Base-by-base conservation (phyloP, 768 basidiomycete genomes). In the Calocybe gangraenosa region DNA sequence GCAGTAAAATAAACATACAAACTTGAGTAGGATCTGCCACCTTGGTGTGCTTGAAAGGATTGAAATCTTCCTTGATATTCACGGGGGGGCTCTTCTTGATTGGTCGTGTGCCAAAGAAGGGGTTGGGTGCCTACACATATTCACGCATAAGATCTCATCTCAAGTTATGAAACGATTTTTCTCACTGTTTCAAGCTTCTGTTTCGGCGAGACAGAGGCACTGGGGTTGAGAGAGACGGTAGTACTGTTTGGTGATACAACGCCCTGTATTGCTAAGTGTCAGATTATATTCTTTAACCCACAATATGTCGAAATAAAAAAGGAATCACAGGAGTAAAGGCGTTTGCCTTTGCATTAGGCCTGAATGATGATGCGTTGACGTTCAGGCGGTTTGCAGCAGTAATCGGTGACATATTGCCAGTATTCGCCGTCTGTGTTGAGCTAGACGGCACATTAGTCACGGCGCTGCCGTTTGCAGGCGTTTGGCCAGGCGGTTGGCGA, bases 41-140 rank as follows among this genome's bases (percentile, higher is more conserved):
- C 62, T 90, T 90, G 59, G 79, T 78, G 57, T 85, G 80, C 67
- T 90, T 91, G 79, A 95, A 96, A 13, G 95, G 93, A 63, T 94
- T 96, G 62, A 99, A 99, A 60, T 97, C 95, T 55, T 96, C 92
- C 68, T 95, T 91, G 64, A 95, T 79, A 60, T 91, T 86, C 28
- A 94, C 85, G 18, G 79, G 74, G 2, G 75, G 58, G 43, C 74
- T 76, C 67, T 87, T 89, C 75, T 92, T 92, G 62, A 82, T 78
- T 15, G 71, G 62, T 28, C 86, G 84, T 22, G 79, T 72, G 22
- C 92, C 89, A 58, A 96, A 98, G 84, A 97, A 98, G 14, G 91
- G 85, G 59, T 96, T 90, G 23, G 82, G 80, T 8, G 75, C 64
- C 19, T 77, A 47, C 39, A 73, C 69, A n/a, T 65, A 49, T 28